Base-by-base conservation (phyloP, 2,329 filamentous ascomycete species). In the Cladophialophora immunda region DNA sequence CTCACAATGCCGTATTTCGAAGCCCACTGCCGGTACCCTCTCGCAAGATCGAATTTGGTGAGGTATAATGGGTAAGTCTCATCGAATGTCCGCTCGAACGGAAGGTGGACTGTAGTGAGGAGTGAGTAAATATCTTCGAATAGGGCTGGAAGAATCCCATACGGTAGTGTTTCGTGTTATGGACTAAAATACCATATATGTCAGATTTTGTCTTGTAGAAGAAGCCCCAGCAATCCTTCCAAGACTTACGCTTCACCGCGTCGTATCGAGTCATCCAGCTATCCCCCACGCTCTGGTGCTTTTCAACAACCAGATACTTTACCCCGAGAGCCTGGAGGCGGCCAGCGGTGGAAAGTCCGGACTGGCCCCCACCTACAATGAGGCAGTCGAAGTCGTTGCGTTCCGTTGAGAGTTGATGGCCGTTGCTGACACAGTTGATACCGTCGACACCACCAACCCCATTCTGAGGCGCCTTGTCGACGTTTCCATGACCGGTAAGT, bases 211-310 rank as follows among this genome's bases (percentile, higher is more conserved):
- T 34, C 32, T 34, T 11, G 6, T 11, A 13, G 32, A 34, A 34
- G 4, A 34, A 34, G 4, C 11, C 9, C 9, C 4, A 34, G 32
- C 32, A 34, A 58, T 38, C 17, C 9, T 7, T 34, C 13, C 32
- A 27, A 45, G 27, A 62, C 58, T 62, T 53, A 54, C 58, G 76
- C 15, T 79, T 79, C 6, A 80, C 75, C n/a, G 80, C 80, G 36
- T 81, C 78, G 66, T 85, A 84, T 56, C 82, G 76, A 52, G 78
- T 76, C 1, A 75, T 73, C 82, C 82, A 84, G 55, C 79, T 81
- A 62, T 83, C 80, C 2, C 82, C 82, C 6, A 84, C 76, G 0
- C 76, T 71, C 29, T 73, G 72, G 41, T 81, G 80, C 27, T 76
- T 75, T 52, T 84, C 82, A 55, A 84, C 74, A 17, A 83, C 75